Evolutionary conservation across 2,329 filamentous ascomycete species (phyloP), one percentile per base, ranked within the genome.

Genomic region (Coniochaeta pulveracea): DNA sequence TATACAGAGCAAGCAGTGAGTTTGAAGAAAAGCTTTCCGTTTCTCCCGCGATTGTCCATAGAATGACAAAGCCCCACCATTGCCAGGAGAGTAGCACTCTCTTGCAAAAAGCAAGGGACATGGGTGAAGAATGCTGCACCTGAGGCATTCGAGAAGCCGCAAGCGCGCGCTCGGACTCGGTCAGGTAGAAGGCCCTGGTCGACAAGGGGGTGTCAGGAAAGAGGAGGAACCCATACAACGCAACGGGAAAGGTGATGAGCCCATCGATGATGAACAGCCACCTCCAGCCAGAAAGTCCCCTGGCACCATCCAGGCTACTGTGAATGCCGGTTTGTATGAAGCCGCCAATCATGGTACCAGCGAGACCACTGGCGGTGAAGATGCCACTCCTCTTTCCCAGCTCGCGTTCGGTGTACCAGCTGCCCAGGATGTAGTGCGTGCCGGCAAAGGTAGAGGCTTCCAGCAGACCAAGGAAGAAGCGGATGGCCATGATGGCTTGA

Each of bases 231-330:
- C 68, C 58, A 4, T 49, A 39, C 4, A 64, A 43, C 12, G 71
- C 72, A 15, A 76, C 56, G 12, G 56, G 35, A n/a, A 44, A 9
- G 4, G 69, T 74, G 34, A 72, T 60, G 5, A 71, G 52, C 1
- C 65, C 65, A 35, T 69, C 64, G 19, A 68, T 62, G n/a, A 60
- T 53, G 34, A 38, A 40, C 5, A 61, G 48, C 62, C 61, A 65
- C 22, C 67, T 52, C 70, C 71, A 76, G 0, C 64, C 67, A 1
- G 55, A 50, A 2, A 68, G 47, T 0, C 64, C 64, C 12, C 47
- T 47, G 2, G 60, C 42, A 0, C 69, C 68, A 21, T 66, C 45
- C 14, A 52, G 42, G 5, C 55, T 58, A 12, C 54, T 48, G 22
- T 48, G 46, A 6, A 55, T 51, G 8, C 60, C 66, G 0, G 63